Percentiles rank a stretch among this genome's conserved stretches.
Evolutionary conservation across 1,284 basidiomycete genomes (phyloP).

Genomic region (Leccinum subspadiceum): DNA sequence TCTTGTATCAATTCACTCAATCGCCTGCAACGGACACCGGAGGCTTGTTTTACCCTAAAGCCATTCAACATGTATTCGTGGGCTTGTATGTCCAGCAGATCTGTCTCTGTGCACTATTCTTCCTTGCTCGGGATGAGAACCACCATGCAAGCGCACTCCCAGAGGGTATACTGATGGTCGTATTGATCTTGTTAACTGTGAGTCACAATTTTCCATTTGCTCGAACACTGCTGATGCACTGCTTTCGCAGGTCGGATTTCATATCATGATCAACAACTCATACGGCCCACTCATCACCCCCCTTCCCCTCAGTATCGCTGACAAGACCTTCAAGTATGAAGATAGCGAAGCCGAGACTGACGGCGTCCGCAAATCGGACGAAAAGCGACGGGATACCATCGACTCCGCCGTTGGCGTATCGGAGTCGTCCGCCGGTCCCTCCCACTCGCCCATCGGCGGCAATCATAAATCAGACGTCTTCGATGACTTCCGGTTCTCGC

Average conservation of each 20-base stretch:
- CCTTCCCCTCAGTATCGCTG: conserved; percentile 77
- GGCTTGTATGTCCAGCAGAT: conserved; percentile 83
- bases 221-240: conserved; percentile 5
- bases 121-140: conserved; percentile 66
- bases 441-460: conserved; percentile 2
- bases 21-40: conserved; percentile 80
- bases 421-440: conserved; percentile 4
- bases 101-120: conserved; percentile 85
- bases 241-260: conserved; percentile 56
- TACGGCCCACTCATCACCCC: conserved; percentile 63
- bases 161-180: conserved; percentile 80
- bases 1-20: conserved; percentile 80
- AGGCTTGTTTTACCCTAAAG: conserved; percentile 94
- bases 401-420: conserved; percentile 13
- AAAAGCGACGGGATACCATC: conserved; percentile 12
- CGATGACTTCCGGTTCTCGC: conserved; percentile 27
- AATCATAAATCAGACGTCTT: conserved; percentile 10
- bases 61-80: conserved; percentile 91
- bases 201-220: conserved; percentile 25
- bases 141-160: conserved; percentile 57
- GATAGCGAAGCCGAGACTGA: conserved; percentile 26
- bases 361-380: conserved; percentile 17
- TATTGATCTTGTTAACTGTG: conserved; percentile 80
- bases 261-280: conserved; percentile 66
- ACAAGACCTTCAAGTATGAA: conserved; percentile 52